Base-by-base conservation (phyloP, 805 yeast species). In the Candida vaughaniae region DNA sequence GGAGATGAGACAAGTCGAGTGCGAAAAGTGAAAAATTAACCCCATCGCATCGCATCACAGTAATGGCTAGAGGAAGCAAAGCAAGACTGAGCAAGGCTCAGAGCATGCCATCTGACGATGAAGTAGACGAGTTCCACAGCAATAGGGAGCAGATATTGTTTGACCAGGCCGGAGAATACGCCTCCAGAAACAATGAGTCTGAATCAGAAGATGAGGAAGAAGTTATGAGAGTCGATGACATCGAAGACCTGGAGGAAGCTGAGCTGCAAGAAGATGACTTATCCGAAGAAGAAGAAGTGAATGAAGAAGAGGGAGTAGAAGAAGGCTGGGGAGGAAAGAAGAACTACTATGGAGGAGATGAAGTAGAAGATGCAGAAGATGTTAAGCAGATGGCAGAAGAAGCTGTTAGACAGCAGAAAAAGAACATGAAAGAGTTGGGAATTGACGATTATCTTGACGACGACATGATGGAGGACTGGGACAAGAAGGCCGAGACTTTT, bases 401-500 rank as follows among this genome's bases (percentile, higher is more conserved):
- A 62, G 98, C 98, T 0, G 54, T 86, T 33, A 79, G 88, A 53
- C 80, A 87, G 48, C 97, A 90, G 62, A 85, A 84, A 65, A 61
- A 60, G 43, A 71, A 89, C 57, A 62, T 87, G 41, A 78, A 78
- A 47, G 95, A 84, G 30, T 68, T 90, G 49, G 77, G 79, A 31
- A 80, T 84, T 75, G 85, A 63, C 37, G 73, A 68, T 42, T 68
- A 56, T 39, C 48, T 67, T 49, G 93, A 87, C 45, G 95, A 87
- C 39, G 90, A 81, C 39, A 75, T 79, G 60, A 71, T 78, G 47
- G 89, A 78, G 18, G 95, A 85, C 46, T 91, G 97, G 96, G 67
- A 74, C 25, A 73, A 76, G 46, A 69, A 58, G 22, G 60, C 73
- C 12, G 82, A 80, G 1, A 64, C 66, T 22, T 66, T 64, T n/a